phyloP scores from a whole-genome alignment of 225 moss, liverwort and hornwort species.

The Rhytidiadelphus loreus region DNA sequence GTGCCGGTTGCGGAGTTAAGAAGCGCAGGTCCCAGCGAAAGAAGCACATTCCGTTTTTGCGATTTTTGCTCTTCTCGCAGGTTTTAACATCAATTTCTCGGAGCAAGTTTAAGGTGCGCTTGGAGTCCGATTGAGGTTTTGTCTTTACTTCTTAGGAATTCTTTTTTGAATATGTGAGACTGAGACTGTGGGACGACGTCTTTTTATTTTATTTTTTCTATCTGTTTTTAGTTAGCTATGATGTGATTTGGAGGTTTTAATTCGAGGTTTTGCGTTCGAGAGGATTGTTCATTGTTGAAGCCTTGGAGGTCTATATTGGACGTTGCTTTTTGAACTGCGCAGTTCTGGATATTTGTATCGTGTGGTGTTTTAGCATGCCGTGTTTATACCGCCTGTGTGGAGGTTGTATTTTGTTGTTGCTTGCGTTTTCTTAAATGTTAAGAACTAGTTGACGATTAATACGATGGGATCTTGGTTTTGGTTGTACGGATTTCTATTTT shows the following conservation, averaged over 20 bases:
- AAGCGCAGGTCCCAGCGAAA: not conserved
- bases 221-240: not conserved
- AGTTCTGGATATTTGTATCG: not conserved
- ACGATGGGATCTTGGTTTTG: not conserved
- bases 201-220: not conserved
- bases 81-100: not conserved
- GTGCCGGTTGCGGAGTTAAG: not conserved
- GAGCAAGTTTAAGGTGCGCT: not conserved
- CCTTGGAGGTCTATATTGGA: not conserved
- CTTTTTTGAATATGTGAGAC: not conserved
- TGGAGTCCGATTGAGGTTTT: not conserved
- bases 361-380: not conserved
- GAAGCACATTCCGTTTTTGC: not conserved
- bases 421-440: not conserved
- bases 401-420: not conserved
- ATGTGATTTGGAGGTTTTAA: not conserved
- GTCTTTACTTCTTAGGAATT: not conserved
- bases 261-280: not conserved
- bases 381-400: not conserved
- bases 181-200: not conserved
- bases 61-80: not conserved
- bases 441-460: not conserved
- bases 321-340: not conserved
- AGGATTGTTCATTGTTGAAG: too few relatives aligned
- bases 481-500: not conserved